A percentile compares a stretch with the other conserved stretches of the same genome.
Evolutionary conservation across 2,329 filamentous ascomycete genomes (phyloP).

Genomic region (Madurella fahalii): DNA sequence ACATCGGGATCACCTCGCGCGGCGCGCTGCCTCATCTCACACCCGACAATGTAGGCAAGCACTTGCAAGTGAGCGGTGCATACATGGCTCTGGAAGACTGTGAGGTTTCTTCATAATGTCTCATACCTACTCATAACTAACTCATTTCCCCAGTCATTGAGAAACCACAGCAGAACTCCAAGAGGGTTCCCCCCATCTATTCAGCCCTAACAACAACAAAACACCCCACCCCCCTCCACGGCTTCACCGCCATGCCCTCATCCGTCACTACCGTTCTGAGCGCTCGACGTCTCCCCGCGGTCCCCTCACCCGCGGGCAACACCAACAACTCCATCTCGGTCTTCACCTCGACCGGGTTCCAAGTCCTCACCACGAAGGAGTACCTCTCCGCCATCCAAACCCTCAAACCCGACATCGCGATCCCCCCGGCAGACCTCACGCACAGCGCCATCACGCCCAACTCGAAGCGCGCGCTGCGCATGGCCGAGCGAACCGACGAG

Average conservation of each 20-base stretch:
- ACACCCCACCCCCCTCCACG: slow-evolving; percentile 54
- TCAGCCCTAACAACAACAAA: slow-evolving; percentile 28
- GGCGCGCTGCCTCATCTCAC: slow-evolving; percentile 84
- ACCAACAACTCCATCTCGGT: slow-evolving; percentile 68
- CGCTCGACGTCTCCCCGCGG: slow-evolving; percentile 71
- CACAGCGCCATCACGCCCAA: slow-evolving; percentile 48
- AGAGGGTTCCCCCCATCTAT: slow-evolving; percentile 47
- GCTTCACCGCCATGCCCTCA: slow-evolving; percentile 69
- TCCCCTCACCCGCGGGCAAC: slow-evolving; percentile 67
- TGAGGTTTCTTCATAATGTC: slow-evolving; percentile 44
- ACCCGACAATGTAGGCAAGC: slow-evolving; percentile 70
- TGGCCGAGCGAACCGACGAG: slow-evolving; percentile 78
- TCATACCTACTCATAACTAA: not conserved
- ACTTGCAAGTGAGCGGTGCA: slow-evolving; percentile 62
- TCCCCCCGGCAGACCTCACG: slow-evolving; percentile 71
- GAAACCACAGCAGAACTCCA: slow-evolving; percentile 35
- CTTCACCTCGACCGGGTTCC: slow-evolving; percentile 83
- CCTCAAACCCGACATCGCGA: slow-evolving; percentile 74
- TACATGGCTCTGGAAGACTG: slow-evolving; percentile 92
- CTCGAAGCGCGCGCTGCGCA: slow-evolving; percentile 71
- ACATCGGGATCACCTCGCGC: slow-evolving; percentile 73
- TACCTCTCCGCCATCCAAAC: slow-evolving; percentile 62
- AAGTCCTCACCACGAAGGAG: slow-evolving; percentile 61
- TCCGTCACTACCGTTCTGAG: slow-evolving; percentile 67
- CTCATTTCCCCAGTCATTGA: slow-evolving; percentile 48